phyloP scores from a whole-genome alignment of 2,329 filamentous ascomycete genomes.

The Annulohypoxylon truncatum region DNA sequence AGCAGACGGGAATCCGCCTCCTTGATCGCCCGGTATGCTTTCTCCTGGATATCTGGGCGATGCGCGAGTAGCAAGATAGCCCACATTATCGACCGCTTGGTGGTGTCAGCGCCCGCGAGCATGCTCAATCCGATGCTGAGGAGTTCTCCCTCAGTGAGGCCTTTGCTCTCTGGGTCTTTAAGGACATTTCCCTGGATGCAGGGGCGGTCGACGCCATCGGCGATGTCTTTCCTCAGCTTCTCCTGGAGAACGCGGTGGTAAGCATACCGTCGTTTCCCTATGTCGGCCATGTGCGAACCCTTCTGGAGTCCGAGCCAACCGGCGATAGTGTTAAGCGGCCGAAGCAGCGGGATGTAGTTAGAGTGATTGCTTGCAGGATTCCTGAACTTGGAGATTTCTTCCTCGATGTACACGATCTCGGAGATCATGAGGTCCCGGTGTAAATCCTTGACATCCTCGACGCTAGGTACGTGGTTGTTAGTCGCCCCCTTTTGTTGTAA shows the following conservation, averaged over 20 bases:
- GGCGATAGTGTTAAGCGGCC: conserved; percentile 64
- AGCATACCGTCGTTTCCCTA: conserved; percentile 65
- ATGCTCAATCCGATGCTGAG: conserved; percentile 76
- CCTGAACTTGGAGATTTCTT: conserved; percentile 70
- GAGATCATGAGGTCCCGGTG: conserved; percentile 62
- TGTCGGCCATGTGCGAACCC: conserved; percentile 61
- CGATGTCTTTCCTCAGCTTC: conserved; percentile 68
- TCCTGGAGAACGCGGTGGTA: conserved; percentile 68
- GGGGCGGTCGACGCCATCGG: conserved; percentile 70
- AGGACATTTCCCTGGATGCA: conserved; percentile 76
- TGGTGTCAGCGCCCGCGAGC: conserved; percentile 52
- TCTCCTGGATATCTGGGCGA: conserved; percentile 46
- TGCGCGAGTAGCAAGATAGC: conserved; percentile 47
- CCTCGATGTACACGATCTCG: conserved; percentile 71
- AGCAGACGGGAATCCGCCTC: conserved; percentile 26
- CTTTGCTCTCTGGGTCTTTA: conserved; percentile 73
- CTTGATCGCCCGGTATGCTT: conserved; percentile 40
- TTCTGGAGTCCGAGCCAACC: conserved; percentile 44
- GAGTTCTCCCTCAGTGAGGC: conserved; percentile 71
- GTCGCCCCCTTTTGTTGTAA: neutral
- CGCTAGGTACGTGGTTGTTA: neutral
- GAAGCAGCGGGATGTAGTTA: conserved; percentile 71
- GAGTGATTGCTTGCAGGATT: conserved; percentile 75
- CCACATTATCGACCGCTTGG: conserved; percentile 46
- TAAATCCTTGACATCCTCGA: conserved; percentile 39